phyloP scores from a whole-genome alignment of 2,329 filamentous ascomycete species.

The Colletotrichum scovillei region DNA sequence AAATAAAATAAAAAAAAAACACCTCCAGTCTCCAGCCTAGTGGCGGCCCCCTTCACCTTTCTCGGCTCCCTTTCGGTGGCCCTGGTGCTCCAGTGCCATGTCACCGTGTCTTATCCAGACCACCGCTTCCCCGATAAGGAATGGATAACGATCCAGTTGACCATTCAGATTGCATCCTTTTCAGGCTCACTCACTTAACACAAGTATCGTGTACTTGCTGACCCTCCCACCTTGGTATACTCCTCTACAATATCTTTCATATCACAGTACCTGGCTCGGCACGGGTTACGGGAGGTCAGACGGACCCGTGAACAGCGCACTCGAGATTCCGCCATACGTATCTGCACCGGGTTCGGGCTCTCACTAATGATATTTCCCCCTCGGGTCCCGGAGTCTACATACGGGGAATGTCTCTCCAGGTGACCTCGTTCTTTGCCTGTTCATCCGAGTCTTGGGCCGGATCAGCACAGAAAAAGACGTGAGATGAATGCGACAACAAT shows the following conservation, averaged over 20 bases:
- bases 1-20: neutral
- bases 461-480: neutral
- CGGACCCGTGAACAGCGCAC: neutral
- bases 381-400: neutral
- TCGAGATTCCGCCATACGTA: neutral
- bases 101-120: constrained; percentile 24
- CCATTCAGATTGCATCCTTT: constrained; percentile 28
- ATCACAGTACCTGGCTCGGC: neutral
- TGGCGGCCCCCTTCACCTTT: neutral
- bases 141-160: neutral
- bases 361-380: neutral
- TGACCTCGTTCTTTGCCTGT: neutral
- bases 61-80: constrained; percentile 11
- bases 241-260: neutral
- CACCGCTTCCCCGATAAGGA: constrained; percentile 30
- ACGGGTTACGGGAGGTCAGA: neutral
- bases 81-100: constrained; percentile 11
- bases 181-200: neutral
- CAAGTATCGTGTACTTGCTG: neutral
- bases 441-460: neutral
- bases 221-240: neutral
- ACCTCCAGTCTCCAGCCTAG: neutral
- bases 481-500: neutral
- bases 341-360: neutral
- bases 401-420: neutral